Evolutionary conservation across 2,329 filamentous ascomycete genomes (phyloP).

Genomic region (Pseudophaeomoniella oleicola): DNA sequence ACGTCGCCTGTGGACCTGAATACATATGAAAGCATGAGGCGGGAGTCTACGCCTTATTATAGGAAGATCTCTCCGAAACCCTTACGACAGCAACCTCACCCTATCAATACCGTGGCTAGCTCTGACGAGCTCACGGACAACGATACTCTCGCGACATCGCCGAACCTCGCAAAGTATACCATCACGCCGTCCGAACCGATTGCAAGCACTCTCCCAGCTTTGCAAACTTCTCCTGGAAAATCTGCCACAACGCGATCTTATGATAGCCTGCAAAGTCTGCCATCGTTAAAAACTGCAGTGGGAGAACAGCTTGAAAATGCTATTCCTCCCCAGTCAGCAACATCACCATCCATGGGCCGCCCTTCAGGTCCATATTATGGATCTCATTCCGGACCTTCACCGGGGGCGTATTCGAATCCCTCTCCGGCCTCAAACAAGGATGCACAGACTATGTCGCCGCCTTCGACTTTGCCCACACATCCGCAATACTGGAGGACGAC

Average conservation of each 20-base stretch:
- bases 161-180: slow-evolving; percentile 16
- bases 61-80: not conserved
- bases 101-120: not conserved
- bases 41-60: not conserved
- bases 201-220: slow-evolving; percentile 21
- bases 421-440: slow-evolving; percentile 4
- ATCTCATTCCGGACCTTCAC: slow-evolving; percentile 2
- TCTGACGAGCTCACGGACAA: slow-evolving; percentile 2
- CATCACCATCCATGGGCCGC: slow-evolving; percentile 5
- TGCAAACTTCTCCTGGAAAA: slow-evolving; percentile 21
- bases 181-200: slow-evolving; percentile 18
- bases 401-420: slow-evolving; percentile 1
- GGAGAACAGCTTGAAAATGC: slow-evolving; percentile 16
- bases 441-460: slow-evolving; percentile 9
- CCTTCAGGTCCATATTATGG: not conserved
- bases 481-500: slow-evolving; percentile 5
- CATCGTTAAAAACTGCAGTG: slow-evolving; percentile 25
- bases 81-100: not conserved
- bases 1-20: not conserved
- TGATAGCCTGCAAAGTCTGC: slow-evolving; percentile 21
- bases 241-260: slow-evolving; percentile 18
- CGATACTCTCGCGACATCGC: slow-evolving; percentile 15
- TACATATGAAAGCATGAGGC: not conserved
- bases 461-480: slow-evolving; percentile 5
- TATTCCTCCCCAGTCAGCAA: slow-evolving; percentile 6